A percentile compares a stretch with the other conserved stretches of the same genome.
phyloP scores from a whole-genome alignment of 768 basidiomycete species.

The Lactarius akahatsu region DNA sequence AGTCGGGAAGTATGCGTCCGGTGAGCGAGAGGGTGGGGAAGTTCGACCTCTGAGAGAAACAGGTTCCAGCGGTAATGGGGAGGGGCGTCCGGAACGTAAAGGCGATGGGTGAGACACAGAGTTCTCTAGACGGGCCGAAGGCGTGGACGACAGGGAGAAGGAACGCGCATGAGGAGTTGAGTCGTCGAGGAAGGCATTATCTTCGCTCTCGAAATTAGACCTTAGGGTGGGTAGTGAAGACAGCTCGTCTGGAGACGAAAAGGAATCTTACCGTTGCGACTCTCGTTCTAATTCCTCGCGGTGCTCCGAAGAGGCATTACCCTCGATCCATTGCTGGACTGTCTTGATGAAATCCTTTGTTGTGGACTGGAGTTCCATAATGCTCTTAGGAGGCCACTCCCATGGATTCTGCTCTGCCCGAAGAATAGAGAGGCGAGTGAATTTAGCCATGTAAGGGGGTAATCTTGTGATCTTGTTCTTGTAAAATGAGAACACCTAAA shows the following conservation, averaged over 20 bases:
- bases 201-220: constrained; percentile 13
- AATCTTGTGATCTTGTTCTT: constrained; percentile 81
- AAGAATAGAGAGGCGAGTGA: constrained; percentile 70
- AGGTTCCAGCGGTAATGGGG: constrained; percentile 50
- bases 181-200: constrained; percentile 7
- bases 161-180: constrained; percentile 48
- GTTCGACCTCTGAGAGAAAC: constrained; percentile 36
- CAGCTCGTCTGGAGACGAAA: neutral
- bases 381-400: constrained; percentile 80
- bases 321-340: constrained; percentile 76
- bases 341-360: constrained; percentile 71
- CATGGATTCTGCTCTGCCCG: constrained; percentile 91
- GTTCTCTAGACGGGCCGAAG: constrained; percentile 46
- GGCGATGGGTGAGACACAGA: constrained; percentile 1
- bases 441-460: constrained; percentile 75
- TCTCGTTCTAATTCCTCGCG: constrained; percentile 43
- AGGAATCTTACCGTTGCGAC: constrained; percentile 38
- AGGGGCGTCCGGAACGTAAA: constrained; percentile 42
- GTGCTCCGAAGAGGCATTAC: constrained; percentile 41
- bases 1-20: constrained; percentile 56
- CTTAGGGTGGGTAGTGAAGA: constrained; percentile 36
- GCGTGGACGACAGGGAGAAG: constrained; percentile 60
- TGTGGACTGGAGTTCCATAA: constrained; percentile 49
- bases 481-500: constrained; percentile 80
- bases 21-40: constrained; percentile 49